A percentile compares a stretch with the other conserved stretches of the same genome.
Evolutionary conservation across 371 early-diverging fungal species (phyloP).

Genomic region (Chytridium lagenaria): DNA sequence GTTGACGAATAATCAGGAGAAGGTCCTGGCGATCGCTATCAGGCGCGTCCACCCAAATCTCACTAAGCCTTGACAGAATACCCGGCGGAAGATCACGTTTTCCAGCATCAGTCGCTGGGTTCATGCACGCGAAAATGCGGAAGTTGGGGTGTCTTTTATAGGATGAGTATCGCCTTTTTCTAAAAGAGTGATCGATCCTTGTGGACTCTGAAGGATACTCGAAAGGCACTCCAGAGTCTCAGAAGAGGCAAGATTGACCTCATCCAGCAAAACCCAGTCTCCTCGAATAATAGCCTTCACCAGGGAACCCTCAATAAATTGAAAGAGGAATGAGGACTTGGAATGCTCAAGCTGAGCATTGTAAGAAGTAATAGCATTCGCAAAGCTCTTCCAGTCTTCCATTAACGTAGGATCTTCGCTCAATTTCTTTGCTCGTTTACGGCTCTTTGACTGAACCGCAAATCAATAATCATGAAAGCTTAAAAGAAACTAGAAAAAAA

Average conservation of each 20-base stretch:
- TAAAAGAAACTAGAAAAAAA: background rate
- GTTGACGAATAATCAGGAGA: constrained; percentile 78
- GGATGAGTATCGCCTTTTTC: constrained; percentile 92
- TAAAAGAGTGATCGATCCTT: constrained; percentile 81
- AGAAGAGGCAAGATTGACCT: constrained; percentile 96
- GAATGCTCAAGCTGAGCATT: constrained; percentile 76
- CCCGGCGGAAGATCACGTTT: constrained; percentile 96
- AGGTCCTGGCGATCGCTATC: constrained; percentile 85
- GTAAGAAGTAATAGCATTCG: constrained; percentile 64
- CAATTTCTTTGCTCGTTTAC: constrained; percentile 38
- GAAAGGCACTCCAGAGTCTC: constrained; percentile 94
- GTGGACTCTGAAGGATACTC: constrained; percentile 84
- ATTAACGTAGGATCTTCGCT: constrained; percentile 41
- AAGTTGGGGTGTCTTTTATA: constrained; percentile 94
- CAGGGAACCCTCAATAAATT: constrained; percentile 93
- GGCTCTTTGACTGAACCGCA: background rate
- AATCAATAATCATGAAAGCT: constrained; percentile 11
- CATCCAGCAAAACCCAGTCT: constrained; percentile 98
- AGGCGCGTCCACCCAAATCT: constrained; percentile 92
- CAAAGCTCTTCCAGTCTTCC: constrained; percentile 62
- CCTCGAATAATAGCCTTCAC: constrained; percentile 92
- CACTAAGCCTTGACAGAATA: constrained; percentile 90
- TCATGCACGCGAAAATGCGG: constrained; percentile 99
- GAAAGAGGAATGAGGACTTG: constrained; percentile 85
- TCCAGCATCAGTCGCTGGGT: constrained; percentile 99